Base-by-base conservation (phyloP, 768 basidiomycete genomes). In the Boletus bicolor region DNA sequence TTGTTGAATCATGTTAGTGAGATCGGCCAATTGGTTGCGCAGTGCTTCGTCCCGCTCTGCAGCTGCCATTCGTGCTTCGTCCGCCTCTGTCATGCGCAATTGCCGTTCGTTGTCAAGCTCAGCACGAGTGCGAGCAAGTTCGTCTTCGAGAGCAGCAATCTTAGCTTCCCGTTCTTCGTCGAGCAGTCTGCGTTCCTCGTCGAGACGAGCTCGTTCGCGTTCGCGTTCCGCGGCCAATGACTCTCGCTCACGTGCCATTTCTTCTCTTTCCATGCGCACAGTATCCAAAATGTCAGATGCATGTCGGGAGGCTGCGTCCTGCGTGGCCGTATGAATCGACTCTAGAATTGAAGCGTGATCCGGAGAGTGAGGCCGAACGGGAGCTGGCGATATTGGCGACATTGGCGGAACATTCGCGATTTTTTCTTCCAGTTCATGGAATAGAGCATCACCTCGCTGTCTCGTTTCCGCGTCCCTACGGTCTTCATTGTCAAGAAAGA, bases 1-100 rank as follows among this genome's bases (percentile, higher is more conserved):
- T 54, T 86, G 83, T 53, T 87, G 83, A 14, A 92, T 75, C 51
- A 90, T 67, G 58, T 86, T 85, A 1, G 90, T 86, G 59, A 93
- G 81, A 56, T 92, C 89, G 5, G 68, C 73, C 14, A 93, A 69
- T 60, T 91, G 89, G 38, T 68, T 74, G 35, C 82, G 77, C 42
- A 89, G 68, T 8, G 72, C 77, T 14, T 86, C 83, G 57, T 86
- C 82, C 7, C 84, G 80, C 54, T 89, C 87, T 38, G 74, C 64
- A 35, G 76, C 73, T 46, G 86, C 87, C 64, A 89, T 86, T 34
- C 82, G 75, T 19, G 79, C 76, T 57, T 87, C 86, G 2, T 83
- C 75, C 43, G 86, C 84, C 53, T 86, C 83, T 1, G 81, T 79
- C 15, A 75, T 62, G 12, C 84, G 76, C 51, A 80, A 74, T 56